Conservation (phyloP, 805 yeast species). For the Metschnikowia henanensis region DNA sequence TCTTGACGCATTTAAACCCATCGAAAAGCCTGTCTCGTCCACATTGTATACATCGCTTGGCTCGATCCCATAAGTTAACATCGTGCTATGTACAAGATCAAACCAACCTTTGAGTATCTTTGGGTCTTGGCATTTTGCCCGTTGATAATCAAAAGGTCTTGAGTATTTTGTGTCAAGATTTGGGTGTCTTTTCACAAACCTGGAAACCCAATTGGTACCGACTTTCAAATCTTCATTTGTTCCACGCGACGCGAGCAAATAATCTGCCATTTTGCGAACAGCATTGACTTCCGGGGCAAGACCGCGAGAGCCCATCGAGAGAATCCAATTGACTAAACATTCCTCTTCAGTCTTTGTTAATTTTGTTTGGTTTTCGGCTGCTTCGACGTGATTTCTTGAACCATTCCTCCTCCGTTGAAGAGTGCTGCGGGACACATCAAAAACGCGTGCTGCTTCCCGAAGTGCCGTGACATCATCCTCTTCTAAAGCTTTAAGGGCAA, state of each 20-base stretch:
- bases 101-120: not conserved
- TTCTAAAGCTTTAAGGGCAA: not conserved
- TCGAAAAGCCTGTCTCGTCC: slow-evolving; percentile 3
- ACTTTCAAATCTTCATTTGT: not conserved
- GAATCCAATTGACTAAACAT: not conserved
- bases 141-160: not conserved
- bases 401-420: not conserved
- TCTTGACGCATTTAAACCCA: not conserved
- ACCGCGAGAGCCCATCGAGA: not conserved
- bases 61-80: not conserved
- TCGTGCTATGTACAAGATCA: not conserved
- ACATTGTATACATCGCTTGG: not conserved
- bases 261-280: not conserved
- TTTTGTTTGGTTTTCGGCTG: not conserved
- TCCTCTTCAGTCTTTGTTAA: not conserved
- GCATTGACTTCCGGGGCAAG: not conserved
- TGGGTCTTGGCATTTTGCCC: not conserved
- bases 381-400: not conserved
- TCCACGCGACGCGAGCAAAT: not conserved
- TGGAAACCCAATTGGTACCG: not conserved
- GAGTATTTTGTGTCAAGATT: not conserved
- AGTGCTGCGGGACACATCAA: not conserved
- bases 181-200: not conserved
- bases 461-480: not conserved
- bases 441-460: not conserved